A percentile compares a stretch with the other conserved stretches of the same genome.
These are phyloP conservation scores for Solanum tarapatanum DNA, from an alignment of 257 asterid genomes.

Conservation along the genomic window DNA sequence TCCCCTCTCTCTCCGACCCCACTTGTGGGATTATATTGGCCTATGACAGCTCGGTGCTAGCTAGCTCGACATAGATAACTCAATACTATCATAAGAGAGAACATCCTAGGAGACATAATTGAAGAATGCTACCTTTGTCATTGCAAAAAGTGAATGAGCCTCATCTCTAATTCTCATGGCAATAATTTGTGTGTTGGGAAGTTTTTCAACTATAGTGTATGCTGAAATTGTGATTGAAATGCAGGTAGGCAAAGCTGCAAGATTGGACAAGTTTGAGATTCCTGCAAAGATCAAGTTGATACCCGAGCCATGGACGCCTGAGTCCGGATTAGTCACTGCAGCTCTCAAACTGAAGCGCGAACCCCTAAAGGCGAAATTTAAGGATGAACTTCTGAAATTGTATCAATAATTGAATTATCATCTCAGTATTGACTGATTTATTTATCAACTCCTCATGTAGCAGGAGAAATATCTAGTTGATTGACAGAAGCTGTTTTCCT, in stretches of 20 bases:
- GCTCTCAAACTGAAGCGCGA: slow-evolving; percentile 87
- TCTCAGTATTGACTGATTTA: background rate
- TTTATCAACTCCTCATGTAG: background rate
- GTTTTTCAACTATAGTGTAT: background rate
- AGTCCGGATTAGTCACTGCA: slow-evolving; percentile 83
- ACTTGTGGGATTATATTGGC: background rate
- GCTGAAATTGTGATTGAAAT: background rate
- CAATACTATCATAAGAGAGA: background rate
- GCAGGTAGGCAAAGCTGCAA: slow-evolving; percentile 64
- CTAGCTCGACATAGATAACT: background rate
- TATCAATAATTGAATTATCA: slow-evolving; percentile 33
- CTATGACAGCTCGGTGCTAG: background rate
- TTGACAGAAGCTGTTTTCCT: background rate
- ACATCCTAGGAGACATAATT: background rate
- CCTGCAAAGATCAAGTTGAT: slow-evolving; percentile 75
- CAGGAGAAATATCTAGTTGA: background rate
- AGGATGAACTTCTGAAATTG: slow-evolving; percentile 49
- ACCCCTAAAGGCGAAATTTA: slow-evolving; percentile 52
- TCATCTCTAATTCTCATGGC: background rate
- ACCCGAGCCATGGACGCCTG: slow-evolving; percentile 94
- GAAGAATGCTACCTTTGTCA: background rate
- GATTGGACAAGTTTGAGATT: slow-evolving; percentile 66
- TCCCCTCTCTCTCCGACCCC: background rate
- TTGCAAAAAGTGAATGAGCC: background rate
- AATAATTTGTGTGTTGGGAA: background rate